phyloP scores from a whole-genome alignment of 2,329 filamentous ascomycete species.

The Fusarium acutatum region DNA sequence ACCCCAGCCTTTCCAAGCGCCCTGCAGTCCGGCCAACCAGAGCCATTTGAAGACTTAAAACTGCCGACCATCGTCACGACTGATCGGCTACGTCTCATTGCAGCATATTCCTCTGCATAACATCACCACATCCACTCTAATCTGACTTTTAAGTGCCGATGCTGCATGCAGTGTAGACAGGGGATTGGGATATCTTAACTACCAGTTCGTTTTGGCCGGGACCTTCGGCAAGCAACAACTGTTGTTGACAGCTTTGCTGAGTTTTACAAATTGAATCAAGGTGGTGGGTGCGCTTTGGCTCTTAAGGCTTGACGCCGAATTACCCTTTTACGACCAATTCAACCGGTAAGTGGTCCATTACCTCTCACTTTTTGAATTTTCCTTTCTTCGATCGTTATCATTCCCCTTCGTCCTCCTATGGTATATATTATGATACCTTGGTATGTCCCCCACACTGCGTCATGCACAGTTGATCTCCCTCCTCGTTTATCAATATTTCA shows the following conservation, averaged over 20 bases:
- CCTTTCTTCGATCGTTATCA: background rate
- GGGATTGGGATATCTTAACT: slow-evolving; percentile 24
- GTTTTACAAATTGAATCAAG: slow-evolving; percentile 1
- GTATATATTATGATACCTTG: slow-evolving; percentile 23
- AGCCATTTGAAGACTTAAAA: slow-evolving; percentile 20
- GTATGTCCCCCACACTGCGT: slow-evolving; percentile 31
- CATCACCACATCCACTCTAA: slow-evolving; percentile 30
- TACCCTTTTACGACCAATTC: slow-evolving; percentile 15
- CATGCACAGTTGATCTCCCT: slow-evolving; percentile 19
- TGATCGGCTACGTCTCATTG: slow-evolving; percentile 31
- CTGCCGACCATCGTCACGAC: slow-evolving; percentile 23
- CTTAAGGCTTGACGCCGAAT: slow-evolving; percentile 23
- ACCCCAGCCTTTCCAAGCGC: slow-evolving; percentile 23
- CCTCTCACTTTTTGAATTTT: background rate
- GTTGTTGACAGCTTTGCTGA: slow-evolving; percentile 21
- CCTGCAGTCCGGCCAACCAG: slow-evolving; percentile 40
- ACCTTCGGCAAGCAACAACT: slow-evolving; percentile 25
- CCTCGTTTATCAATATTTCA: background rate
- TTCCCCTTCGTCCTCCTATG: background rate
- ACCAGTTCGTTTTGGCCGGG: slow-evolving; percentile 25
- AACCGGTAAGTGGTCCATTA: slow-evolving; percentile 32
- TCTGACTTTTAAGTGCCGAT: slow-evolving; percentile 29
- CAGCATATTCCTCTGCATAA: slow-evolving; percentile 35
- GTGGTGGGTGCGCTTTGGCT: slow-evolving; percentile 10
- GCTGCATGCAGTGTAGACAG: slow-evolving; percentile 37